Evolutionary conservation across 2,329 filamentous ascomycete species (phyloP).

Genomic region (Penicillium paneum): DNA sequence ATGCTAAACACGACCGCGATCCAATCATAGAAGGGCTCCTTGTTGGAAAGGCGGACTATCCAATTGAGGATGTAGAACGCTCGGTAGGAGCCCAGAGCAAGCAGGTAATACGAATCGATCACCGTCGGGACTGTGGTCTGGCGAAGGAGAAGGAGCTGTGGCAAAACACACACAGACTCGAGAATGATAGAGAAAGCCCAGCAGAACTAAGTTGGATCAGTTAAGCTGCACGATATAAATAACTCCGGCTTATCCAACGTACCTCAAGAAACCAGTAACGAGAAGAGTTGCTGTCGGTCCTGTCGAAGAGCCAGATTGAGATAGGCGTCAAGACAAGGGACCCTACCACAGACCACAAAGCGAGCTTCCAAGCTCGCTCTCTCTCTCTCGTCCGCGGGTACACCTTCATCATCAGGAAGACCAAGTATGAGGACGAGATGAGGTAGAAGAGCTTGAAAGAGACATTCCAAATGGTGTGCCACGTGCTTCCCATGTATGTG

Average conservation of each 20-base stretch:
- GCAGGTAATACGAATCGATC: slow-evolving; percentile 93
- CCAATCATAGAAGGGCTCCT: slow-evolving; percentile 60
- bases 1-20: slow-evolving; percentile 82
- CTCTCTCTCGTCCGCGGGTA: slow-evolving; percentile 84
- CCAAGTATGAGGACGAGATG: slow-evolving; percentile 75
- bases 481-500: slow-evolving; percentile 15
- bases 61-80: slow-evolving; percentile 89
- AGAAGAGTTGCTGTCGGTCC: slow-evolving; percentile 56
- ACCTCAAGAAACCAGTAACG: slow-evolving; percentile 41
- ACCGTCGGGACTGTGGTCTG: slow-evolving; percentile 96
- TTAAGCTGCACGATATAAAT: background rate
- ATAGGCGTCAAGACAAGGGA: slow-evolving; percentile 69
- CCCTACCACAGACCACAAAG: slow-evolving; percentile 64
- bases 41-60: slow-evolving; percentile 66
- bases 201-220: slow-evolving; percentile 57
- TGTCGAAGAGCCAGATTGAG: slow-evolving; percentile 66
- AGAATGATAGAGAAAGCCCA: slow-evolving; percentile 90
- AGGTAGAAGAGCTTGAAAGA: slow-evolving; percentile 93
- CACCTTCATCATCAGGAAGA: slow-evolving; percentile 80
- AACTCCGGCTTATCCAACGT: slow-evolving; percentile 8
- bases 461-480: slow-evolving; percentile 25
- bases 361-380: slow-evolving; percentile 92
- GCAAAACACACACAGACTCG: slow-evolving; percentile 85
- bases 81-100: slow-evolving; percentile 82
- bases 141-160: slow-evolving; percentile 84